Percentiles rank a stretch among this genome's conserved stretches.
Evolutionary conservation across 2,329 filamentous ascomycete species (phyloP).

Genomic region (Thielaviopsis euricoi): DNA sequence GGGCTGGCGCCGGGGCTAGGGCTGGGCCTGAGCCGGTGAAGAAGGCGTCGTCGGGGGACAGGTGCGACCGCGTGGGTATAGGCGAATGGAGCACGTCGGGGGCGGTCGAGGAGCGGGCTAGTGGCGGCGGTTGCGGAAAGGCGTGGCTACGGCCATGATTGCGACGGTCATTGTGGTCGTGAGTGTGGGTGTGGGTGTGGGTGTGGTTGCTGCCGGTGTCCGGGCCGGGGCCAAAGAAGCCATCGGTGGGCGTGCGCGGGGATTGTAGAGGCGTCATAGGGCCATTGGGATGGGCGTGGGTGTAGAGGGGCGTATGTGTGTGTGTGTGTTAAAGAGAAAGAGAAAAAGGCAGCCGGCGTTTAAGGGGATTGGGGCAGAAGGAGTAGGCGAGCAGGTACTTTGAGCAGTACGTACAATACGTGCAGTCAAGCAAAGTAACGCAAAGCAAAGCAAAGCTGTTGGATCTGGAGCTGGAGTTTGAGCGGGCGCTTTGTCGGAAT

Average conservation of each 20-base stretch:
- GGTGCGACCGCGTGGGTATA: slow-evolving; percentile 37
- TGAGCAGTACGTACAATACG: no score
- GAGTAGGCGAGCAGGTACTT: background rate
- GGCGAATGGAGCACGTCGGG: slow-evolving; percentile 19
- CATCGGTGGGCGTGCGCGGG: background rate
- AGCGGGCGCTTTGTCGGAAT: no score
- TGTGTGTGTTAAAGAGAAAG: no score
- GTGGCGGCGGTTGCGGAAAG: slow-evolving; percentile 14
- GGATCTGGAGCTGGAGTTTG: no score
- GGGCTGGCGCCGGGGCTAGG: no score
- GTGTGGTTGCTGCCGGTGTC: background rate
- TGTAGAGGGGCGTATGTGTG: background rate
- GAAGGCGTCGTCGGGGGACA: slow-evolving; percentile 75
- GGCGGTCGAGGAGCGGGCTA: slow-evolving; percentile 24
- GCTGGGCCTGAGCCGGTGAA: slow-evolving; percentile 34
- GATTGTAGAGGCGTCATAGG: background rate
- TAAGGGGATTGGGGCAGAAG: background rate
- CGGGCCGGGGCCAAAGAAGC: background rate
- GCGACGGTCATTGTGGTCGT: background rate
- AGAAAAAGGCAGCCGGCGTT: background rate
- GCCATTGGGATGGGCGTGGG: background rate
- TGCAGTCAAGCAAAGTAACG: no score
- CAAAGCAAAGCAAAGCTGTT: no score
- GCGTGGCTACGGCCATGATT: background rate
- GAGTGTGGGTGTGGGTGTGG: background rate